Conservation (phyloP, 352 stramenopile genomes). For the Pythium scleroteichum region DNA sequence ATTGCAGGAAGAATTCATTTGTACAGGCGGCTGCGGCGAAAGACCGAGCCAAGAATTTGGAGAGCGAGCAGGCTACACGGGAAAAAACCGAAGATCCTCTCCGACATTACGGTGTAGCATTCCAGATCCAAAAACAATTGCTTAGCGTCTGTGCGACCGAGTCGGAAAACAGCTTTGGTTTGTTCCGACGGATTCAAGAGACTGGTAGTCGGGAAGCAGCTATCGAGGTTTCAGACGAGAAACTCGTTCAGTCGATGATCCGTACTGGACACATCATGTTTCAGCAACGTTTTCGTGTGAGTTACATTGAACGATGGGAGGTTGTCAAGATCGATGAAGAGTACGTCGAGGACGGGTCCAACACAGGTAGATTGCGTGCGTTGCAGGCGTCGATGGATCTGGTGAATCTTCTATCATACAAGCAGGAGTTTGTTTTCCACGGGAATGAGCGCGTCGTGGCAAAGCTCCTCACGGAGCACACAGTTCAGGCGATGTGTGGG, state of each 20-base stretch:
- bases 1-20: slow-evolving; percentile 20
- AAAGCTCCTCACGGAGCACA: slow-evolving; percentile 79
- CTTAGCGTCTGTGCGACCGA: slow-evolving; percentile 1
- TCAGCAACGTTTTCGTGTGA: slow-evolving; percentile 72
- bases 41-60: slow-evolving; percentile 2
- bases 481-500: slow-evolving; percentile 66
- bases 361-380: slow-evolving; percentile 39
- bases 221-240: slow-evolving; percentile 53
- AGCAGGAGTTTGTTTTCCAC: slow-evolving; percentile 83
- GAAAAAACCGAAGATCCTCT: slow-evolving; percentile 19
- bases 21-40: background rate
- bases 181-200: slow-evolving; percentile 18
- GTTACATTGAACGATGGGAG: slow-evolving; percentile 79
- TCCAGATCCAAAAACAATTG: slow-evolving; percentile 12
- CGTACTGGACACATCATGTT: slow-evolving; percentile 59
- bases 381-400: slow-evolving; percentile 82
- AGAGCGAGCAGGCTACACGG: background rate
- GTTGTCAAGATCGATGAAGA: slow-evolving; percentile 55
- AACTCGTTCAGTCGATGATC: slow-evolving; percentile 55
- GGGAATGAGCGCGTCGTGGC: slow-evolving; percentile 68
- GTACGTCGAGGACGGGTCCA: slow-evolving; percentile 47
- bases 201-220: slow-evolving; percentile 6
- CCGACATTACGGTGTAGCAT: slow-evolving; percentile 18
- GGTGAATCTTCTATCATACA: slow-evolving; percentile 84
- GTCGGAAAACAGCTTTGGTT: slow-evolving; percentile 3